These are phyloP conservation scores for Pachyrhizus erosus DNA, from an alignment of 306 rosid genomes.

Conservation along the genomic window DNA sequence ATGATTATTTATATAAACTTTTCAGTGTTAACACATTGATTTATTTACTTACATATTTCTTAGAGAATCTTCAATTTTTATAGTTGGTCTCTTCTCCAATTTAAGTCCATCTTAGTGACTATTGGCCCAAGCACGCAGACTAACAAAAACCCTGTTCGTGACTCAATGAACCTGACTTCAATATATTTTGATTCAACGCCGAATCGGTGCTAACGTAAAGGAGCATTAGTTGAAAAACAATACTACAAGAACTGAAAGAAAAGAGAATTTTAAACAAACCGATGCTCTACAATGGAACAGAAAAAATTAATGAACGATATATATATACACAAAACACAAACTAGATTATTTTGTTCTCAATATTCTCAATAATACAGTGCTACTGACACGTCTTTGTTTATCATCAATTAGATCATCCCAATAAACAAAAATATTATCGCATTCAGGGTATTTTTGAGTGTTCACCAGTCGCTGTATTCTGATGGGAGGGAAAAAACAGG, in stretches of 20 bases:
- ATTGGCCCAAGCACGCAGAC: background rate
- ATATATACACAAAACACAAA: slow-evolving; percentile 1
- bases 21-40: too few species aligned
- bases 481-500: slow-evolving; percentile 9
- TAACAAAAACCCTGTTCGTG: background rate
- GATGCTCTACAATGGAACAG: background rate
- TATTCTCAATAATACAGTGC: background rate
- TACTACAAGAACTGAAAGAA: background rate
- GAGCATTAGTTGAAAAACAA: background rate
- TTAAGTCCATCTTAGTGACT: too few species aligned
- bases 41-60: too few species aligned
- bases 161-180: too few species aligned
- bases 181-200: background rate
- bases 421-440: background rate
- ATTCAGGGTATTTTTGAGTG: background rate
- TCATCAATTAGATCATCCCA: background rate
- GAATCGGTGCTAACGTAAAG: background rate
- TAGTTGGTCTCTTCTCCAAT: too few species aligned
- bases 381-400: background rate
- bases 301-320: background rate
- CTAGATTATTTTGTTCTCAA: background rate
- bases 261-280: background rate
- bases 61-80: too few species aligned
- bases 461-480: background rate
- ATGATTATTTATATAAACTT: too few species aligned